Evolutionary conservation across 495 filamentous ascomycete species (phyloP), one percentile per base, ranked within the genome.

Genomic region (Talaromyces wortmannii): DNA sequence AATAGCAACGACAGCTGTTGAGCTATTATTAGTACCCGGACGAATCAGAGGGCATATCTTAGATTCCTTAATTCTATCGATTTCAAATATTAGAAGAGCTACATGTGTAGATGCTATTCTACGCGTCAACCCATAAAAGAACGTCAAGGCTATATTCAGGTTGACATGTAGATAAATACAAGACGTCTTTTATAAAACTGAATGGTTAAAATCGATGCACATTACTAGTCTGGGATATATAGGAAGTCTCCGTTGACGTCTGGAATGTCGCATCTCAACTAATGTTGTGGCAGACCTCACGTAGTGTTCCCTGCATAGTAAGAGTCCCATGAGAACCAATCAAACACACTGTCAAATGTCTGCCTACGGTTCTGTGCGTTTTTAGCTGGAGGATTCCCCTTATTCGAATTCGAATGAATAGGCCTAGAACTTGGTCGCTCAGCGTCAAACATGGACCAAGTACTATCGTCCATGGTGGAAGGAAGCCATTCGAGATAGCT

Each of bases 311-410:
- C 42, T 45, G 45, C 40, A 31, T 58, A 58, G 23, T 58, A 58
- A 4, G 23, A 15, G 31, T 58, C 51, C 56, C 56, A 58, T 10
- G 45, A 44, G 31, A 58, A 58, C 56, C 56, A 58, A 30, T 54
- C 56, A 54, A 58, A 58, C 8, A 52, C 48, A 16, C 45, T 17
- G 7, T 40, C 51, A 7, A 46, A 48, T 7, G 45, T 58, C 13
- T 31, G 46, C 23, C 36, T 31, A n/a, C 31, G 55, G 46, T 32
- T 29, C 15, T 31, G 36, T 5, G 36, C 5, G 36, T 6, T 23
- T 23, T 23, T 23, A 1, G 36, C 8, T 40, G 36, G 36, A 40
- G 2, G 36, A 23, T 23, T 40, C 13, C 36, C 36, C 8, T 40
- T 40, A 40, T 5, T 13, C 13, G 36, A 2, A 2, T 8, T 40